Conservation (phyloP, 495 filamentous ascomycete genomes). For the Pyrenopolyporus hunteri region DNA sequence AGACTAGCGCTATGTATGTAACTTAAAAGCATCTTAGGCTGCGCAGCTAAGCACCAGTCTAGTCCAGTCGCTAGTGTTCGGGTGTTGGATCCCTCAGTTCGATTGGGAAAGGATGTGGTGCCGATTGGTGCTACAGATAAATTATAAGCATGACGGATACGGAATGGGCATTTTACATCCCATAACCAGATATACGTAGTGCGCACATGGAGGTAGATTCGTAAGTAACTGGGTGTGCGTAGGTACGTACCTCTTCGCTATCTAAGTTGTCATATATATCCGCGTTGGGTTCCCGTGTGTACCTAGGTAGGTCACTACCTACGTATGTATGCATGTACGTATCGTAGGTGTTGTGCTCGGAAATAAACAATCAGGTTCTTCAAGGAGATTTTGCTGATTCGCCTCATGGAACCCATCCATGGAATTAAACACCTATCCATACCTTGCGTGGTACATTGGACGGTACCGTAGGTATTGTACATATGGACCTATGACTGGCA, state of each 20-base stretch:
- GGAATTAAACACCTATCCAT: neutral
- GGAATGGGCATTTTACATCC: slow-evolving; percentile 3
- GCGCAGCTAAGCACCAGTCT: slow-evolving; percentile 5
- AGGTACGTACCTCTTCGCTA: no score
- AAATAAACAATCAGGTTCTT: slow-evolving; percentile 3
- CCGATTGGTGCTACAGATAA: slow-evolving; percentile 36
- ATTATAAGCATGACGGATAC: slow-evolving; percentile 20
- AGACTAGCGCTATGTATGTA: slow-evolving; percentile 8
- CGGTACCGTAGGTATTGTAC: no score
- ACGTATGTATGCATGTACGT: neutral
- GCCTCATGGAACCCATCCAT: neutral
- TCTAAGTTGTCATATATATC: no score
- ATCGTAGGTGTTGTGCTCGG: slow-evolving; percentile 3
- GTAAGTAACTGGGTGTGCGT: no score
- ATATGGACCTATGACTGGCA: no score
- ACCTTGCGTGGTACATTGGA: no score
- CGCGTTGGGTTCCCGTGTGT: no score
- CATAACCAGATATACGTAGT: no score
- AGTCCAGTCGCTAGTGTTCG: slow-evolving; percentile 6
- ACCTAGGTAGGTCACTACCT: no score
- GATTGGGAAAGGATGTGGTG: slow-evolving; percentile 13
- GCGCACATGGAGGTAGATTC: no score
- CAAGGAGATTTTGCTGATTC: slow-evolving; percentile 10
- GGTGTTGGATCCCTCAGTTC: slow-evolving; percentile 13
- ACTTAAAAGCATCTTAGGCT: slow-evolving; percentile 11